Percentiles rank a stretch among this genome's conserved stretches.
These are phyloP conservation scores for Lasiodiplodia citricola DNA, from an alignment of 2,329 filamentous ascomycete genomes.

Conservation along the genomic window DNA sequence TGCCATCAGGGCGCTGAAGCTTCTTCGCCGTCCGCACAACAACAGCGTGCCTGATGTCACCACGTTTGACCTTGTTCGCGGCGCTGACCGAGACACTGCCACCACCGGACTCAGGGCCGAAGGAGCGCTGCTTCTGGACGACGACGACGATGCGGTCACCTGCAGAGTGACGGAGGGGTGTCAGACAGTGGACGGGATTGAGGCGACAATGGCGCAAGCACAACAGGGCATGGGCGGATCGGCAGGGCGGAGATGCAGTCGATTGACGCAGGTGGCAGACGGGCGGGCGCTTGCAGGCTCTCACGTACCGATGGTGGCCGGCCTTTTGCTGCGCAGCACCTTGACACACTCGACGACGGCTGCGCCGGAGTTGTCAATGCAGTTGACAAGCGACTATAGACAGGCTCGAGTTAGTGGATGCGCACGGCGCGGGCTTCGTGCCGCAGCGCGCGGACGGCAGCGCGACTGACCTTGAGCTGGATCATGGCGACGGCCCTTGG, in stretches of 20 bases:
- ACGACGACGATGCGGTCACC: constrained; percentile 97
- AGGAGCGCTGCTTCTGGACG: constrained; percentile 90
- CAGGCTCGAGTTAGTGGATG: not conserved
- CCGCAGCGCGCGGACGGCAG: not conserved
- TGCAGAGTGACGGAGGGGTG: constrained; percentile 45
- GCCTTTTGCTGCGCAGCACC: constrained; percentile 86
- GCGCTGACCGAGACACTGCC: constrained; percentile 73
- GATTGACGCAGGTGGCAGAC: constrained; percentile 14
- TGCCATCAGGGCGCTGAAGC: constrained; percentile 84
- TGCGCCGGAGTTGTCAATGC: constrained; percentile 99
- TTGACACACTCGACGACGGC: constrained; percentile 96
- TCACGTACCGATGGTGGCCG: constrained; percentile 81
- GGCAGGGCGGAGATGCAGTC: not conserved
- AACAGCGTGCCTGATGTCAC: constrained; percentile 94
- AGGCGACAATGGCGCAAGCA: not conserved
- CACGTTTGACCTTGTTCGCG: constrained; percentile 92
- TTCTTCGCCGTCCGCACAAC: constrained; percentile 91
- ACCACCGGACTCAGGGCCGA: constrained; percentile 72
- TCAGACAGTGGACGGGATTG: not conserved
- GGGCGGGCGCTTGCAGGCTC: not conserved
- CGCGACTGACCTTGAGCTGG: constrained; percentile 53
- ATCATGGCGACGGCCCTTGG: constrained; percentile 70
- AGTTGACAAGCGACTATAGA: constrained; percentile 88
- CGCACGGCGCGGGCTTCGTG: not conserved
- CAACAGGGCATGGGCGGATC: not conserved